A percentile compares a stretch with the other conserved stretches of the same genome.
These are phyloP conservation scores for Clitopilus hobsonii DNA, from an alignment of 768 basidiomycete species.

Conservation along the genomic window DNA sequence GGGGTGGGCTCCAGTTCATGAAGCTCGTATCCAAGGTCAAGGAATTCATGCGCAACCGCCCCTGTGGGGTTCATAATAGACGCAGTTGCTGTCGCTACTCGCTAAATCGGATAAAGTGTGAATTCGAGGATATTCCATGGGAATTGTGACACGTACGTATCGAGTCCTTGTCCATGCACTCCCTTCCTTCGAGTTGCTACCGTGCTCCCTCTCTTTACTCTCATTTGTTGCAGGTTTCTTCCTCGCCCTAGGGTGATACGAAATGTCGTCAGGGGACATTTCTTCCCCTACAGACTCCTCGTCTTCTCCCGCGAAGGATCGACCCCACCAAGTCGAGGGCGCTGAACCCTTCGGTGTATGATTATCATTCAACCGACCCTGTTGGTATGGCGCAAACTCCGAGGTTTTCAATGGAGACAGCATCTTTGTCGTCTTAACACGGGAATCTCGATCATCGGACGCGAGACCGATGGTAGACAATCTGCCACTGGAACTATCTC, in stretches of 20 bases:
- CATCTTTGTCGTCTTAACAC: too few relatives aligned
- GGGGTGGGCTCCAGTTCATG: conserved; percentile 45
- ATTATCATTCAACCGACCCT: not conserved
- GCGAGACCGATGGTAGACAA: too few relatives aligned
- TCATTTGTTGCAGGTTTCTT: not conserved
- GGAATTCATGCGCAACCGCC: conserved; percentile 37
- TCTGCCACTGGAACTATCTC: too few relatives aligned
- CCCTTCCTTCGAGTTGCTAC: too few relatives aligned
- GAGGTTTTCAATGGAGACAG: not conserved
- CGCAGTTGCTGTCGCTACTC: conserved; percentile 31
- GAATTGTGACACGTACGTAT: not conserved
- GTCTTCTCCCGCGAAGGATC: not conserved
- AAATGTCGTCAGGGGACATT: too few relatives aligned
- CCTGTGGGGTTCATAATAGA: conserved; percentile 34
- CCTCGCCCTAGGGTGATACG: not conserved
- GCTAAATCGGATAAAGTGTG: conserved; percentile 8
- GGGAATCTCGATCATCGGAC: too few relatives aligned
- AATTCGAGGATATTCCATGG: not conserved
- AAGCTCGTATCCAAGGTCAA: conserved; percentile 35
- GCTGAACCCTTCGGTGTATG: not conserved
- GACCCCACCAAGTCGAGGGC: conserved; percentile 3
- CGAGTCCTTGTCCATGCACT: not conserved
- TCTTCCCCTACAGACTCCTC: too few relatives aligned
- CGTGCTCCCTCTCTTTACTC: too few relatives aligned
- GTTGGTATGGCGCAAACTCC: not conserved